phyloP scores from a whole-genome alignment of 2,329 filamentous ascomycete species.

The Penicillium nordicum region DNA sequence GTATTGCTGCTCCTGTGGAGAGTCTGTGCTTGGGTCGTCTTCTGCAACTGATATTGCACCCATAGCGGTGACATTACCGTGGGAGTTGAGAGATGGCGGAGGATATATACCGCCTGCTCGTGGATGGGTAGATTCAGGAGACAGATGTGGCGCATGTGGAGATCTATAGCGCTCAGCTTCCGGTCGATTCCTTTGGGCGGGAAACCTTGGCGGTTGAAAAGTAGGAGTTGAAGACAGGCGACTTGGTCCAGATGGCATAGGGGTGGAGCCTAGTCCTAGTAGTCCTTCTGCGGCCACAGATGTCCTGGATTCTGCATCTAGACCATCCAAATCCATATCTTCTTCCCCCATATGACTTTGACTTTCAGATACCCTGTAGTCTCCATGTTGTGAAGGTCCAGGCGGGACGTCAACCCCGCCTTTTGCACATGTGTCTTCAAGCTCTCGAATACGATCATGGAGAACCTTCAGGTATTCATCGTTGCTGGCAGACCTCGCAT shows the following conservation, averaged over 20 bases:
- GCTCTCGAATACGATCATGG: constrained; percentile 27
- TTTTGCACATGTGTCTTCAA: constrained; percentile 25
- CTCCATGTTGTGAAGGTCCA: constrained; percentile 1
- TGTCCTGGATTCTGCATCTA: constrained; percentile 16
- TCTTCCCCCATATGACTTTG: neutral
- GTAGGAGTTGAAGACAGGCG: neutral
- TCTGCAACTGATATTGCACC: constrained; percentile 37
- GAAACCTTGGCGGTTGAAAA: neutral
- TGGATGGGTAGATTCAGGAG: neutral
- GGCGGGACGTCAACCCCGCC: constrained; percentile 21
- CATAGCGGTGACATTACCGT: constrained; percentile 39
- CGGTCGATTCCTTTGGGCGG: neutral
- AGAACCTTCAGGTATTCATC: constrained; percentile 32
- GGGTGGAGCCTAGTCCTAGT: constrained; percentile 15
- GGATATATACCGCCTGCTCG: constrained; percentile 6
- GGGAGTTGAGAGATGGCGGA: constrained; percentile 15
- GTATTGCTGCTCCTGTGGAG: constrained; percentile 31
- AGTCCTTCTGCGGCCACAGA: constrained; percentile 21
- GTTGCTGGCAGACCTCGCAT: constrained; percentile 37
- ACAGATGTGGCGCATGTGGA: neutral
- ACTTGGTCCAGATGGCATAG: neutral
- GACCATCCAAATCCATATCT: neutral
- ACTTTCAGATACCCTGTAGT: neutral
- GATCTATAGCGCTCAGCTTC: neutral
- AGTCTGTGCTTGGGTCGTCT: constrained; percentile 18